phyloP scores from a whole-genome alignment of 257 asterid species.

The Misopates orontium region DNA sequence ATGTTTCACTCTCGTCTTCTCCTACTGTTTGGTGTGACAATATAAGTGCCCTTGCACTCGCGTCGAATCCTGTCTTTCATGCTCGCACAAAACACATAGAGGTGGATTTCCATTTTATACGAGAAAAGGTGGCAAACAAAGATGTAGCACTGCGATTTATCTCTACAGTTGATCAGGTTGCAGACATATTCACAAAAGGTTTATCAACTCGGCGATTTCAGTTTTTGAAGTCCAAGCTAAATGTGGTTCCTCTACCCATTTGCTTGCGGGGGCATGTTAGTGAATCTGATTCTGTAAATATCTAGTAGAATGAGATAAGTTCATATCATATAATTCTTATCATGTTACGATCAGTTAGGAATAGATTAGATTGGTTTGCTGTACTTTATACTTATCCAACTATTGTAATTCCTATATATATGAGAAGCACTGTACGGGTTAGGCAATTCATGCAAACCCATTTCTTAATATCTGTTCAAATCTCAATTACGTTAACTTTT shows the following conservation, averaged over 20 bases:
- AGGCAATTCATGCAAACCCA: no score
- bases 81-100: constrained; percentile 1
- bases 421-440: no score
- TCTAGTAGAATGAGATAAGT: no score
- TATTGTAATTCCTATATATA: no score
- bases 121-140: neutral
- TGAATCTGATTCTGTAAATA: no score
- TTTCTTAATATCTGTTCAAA: no score
- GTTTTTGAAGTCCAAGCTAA: neutral
- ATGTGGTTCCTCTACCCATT: neutral
- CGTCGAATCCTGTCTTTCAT: neutral
- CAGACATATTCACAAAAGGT: constrained; percentile 11
- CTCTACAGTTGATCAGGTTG: neutral
- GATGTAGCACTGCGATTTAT: neutral
- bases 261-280: neutral
- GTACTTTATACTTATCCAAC: no score
- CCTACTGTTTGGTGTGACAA: constrained; percentile 12
- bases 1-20: neutral
- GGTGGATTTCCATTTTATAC: neutral
- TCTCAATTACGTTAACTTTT: no score
- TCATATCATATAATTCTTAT: no score
- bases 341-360: no score
- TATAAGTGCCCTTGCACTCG: neutral
- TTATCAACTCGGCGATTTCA: neutral
- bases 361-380: no score